phyloP scores from a whole-genome alignment of 1,284 basidiomycete genomes.

The Termitomyces sp. region DNA sequence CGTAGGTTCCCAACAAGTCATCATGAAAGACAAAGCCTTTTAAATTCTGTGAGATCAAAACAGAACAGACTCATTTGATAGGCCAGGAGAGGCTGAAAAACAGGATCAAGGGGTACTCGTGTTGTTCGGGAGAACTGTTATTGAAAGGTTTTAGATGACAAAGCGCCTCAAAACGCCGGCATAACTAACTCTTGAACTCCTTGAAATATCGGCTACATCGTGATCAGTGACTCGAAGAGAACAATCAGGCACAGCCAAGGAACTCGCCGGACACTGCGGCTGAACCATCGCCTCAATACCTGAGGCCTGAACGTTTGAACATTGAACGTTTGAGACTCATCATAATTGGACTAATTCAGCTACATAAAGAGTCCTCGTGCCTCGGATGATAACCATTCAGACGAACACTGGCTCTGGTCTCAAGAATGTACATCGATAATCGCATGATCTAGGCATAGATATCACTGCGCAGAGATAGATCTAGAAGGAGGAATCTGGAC shows the following conservation, averaged over 20 bases:
- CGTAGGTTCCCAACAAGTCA: background rate
- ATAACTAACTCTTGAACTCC: too few species aligned
- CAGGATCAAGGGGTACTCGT: background rate
- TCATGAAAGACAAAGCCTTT: background rate
- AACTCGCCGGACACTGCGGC: background rate
- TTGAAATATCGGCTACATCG: background rate
- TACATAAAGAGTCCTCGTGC: background rate
- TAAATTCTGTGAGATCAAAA: background rate
- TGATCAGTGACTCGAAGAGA: background rate
- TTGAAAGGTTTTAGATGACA: background rate
- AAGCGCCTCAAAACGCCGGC: background rate
- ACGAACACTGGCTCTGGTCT: background rate
- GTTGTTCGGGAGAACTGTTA: background rate
- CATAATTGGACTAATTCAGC: background rate
- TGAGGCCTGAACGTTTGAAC: background rate
- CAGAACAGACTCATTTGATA: slow-evolving; percentile 8
- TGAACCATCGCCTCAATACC: background rate
- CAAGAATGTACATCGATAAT: background rate
- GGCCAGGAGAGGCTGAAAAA: background rate
- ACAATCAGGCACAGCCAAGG: background rate
- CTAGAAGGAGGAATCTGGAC: background rate
- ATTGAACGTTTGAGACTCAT: background rate
- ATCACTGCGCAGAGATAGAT: background rate
- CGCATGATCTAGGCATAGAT: background rate
- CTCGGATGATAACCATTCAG: background rate